Conservation (phyloP, 805 yeast genomes). For the Suhomyces emberorum region DNA sequence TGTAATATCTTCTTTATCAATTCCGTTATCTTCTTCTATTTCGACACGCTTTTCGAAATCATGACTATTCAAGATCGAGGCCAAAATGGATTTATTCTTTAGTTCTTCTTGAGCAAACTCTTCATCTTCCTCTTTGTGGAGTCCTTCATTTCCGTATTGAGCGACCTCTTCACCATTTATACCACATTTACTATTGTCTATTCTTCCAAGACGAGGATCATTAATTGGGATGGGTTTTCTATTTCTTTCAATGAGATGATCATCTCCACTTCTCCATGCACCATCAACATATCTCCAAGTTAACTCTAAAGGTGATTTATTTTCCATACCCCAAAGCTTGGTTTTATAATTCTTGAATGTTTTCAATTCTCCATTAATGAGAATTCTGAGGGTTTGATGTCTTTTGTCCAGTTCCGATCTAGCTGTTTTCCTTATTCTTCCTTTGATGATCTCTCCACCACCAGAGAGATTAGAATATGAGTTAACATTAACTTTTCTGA, state of each 20-base stretch:
- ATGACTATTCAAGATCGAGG: slow-evolving; percentile 27
- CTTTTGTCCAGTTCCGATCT: slow-evolving; percentile 44
- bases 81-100: slow-evolving; percentile 31
- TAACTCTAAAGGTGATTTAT: slow-evolving; percentile 57
- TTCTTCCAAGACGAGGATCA: slow-evolving; percentile 9
- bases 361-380: slow-evolving; percentile 54
- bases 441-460: slow-evolving; percentile 44
- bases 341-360: slow-evolving; percentile 61
- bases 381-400: slow-evolving; percentile 62
- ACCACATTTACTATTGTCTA: slow-evolving; percentile 18
- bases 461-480: slow-evolving; percentile 32
- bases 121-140: slow-evolving; percentile 5
- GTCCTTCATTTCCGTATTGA: slow-evolving; percentile 19
- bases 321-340: slow-evolving; percentile 88
- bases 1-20: slow-evolving; percentile 31
- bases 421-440: slow-evolving; percentile 57
- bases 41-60: slow-evolving; percentile 39
- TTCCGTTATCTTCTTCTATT: slow-evolving; percentile 30
- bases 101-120: slow-evolving; percentile 18
- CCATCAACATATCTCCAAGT: slow-evolving; percentile 61
- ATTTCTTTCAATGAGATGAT: slow-evolving; percentile 67
- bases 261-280: slow-evolving; percentile 76
- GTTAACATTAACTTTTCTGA: slow-evolving; percentile 17
- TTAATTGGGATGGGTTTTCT: slow-evolving; percentile 7
- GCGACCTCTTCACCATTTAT: slow-evolving; percentile 23